Evolutionary conservation across 768 basidiomycete genomes (phyloP).

Genomic region (Termitomyces sp.): DNA sequence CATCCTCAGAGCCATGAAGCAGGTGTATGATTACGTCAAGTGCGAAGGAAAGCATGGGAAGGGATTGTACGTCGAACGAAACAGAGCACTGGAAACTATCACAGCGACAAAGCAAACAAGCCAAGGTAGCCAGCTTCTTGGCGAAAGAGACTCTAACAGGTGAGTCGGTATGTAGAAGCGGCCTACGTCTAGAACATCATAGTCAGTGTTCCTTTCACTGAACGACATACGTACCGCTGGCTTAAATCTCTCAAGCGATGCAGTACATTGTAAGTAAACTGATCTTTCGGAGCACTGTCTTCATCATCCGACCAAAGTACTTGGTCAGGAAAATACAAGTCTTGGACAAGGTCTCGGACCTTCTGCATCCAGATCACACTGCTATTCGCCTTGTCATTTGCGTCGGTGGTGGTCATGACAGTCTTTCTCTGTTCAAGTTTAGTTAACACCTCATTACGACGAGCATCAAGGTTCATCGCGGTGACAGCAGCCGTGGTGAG

Average conservation of each 20-base stretch:
- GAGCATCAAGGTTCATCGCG: slow-evolving; percentile 12
- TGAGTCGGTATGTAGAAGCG: slow-evolving; percentile 25
- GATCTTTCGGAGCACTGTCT: slow-evolving; percentile 30
- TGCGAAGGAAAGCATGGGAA: slow-evolving; percentile 27
- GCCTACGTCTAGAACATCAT: slow-evolving; percentile 21
- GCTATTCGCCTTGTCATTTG: not conserved
- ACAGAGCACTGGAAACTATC: slow-evolving; percentile 22
- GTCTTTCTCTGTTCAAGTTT: slow-evolving; percentile 9
- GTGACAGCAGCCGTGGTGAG: slow-evolving; percentile 16
- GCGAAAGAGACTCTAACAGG: slow-evolving; percentile 27
- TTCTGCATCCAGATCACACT: slow-evolving; percentile 27
- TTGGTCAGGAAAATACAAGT: slow-evolving; percentile 39
- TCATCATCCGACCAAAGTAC: slow-evolving; percentile 56
- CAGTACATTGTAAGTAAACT: slow-evolving; percentile 39
- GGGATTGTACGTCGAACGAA: slow-evolving; percentile 16
- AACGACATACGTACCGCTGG: slow-evolving; percentile 26
- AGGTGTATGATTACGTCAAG: slow-evolving; percentile 31
- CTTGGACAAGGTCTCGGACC: slow-evolving; percentile 24
- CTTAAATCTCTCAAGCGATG: slow-evolving; percentile 39
- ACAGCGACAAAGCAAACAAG: slow-evolving; percentile 33
- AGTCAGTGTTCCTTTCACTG: not conserved
- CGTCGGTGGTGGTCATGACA: not conserved
- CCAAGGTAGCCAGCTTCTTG: slow-evolving; percentile 23
- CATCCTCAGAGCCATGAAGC: slow-evolving; percentile 40
- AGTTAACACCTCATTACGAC: slow-evolving; percentile 11